These are phyloP conservation scores for Podospora tetraspora DNA, from an alignment of 495 filamentous ascomycete species.

Conservation along the genomic window DNA sequence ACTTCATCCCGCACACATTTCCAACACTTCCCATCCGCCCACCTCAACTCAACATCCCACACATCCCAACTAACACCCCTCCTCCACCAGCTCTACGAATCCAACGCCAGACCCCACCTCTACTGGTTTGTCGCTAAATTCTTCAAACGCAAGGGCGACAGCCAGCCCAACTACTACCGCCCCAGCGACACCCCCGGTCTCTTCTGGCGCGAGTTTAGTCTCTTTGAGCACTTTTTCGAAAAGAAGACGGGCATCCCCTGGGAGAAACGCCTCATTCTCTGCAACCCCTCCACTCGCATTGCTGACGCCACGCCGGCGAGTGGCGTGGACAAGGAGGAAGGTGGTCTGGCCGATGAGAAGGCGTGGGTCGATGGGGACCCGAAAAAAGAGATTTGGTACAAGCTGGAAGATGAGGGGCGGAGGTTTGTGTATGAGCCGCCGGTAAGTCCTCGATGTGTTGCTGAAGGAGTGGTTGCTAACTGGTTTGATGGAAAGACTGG, in stretches of 20 bases:
- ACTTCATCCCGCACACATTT: no score
- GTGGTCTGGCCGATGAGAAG: neutral
- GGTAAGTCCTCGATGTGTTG: slow-evolving; percentile 22
- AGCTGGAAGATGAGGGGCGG: slow-evolving; percentile 7
- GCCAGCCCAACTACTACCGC: slow-evolving; percentile 22
- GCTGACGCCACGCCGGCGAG: neutral
- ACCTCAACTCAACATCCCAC: neutral
- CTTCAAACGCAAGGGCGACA: slow-evolving; percentile 29
- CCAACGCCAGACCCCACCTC: slow-evolving; percentile 37
- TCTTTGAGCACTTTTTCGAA: slow-evolving; percentile 54
- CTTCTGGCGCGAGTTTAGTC: slow-evolving; percentile 34
- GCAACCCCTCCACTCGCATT: neutral
- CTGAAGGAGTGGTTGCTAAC: neutral
- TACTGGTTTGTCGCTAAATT: slow-evolving; percentile 40
- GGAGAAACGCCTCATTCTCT: slow-evolving; percentile 41
- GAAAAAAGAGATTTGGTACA: slow-evolving; percentile 25
- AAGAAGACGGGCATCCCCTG: slow-evolving; percentile 51
- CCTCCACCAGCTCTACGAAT: slow-evolving; percentile 41
- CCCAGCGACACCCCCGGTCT: slow-evolving; percentile 19
- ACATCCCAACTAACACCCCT: neutral
- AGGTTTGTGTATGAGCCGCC: slow-evolving; percentile 35
- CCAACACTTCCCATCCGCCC: neutral
- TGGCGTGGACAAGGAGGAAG: neutral
- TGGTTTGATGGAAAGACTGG: slow-evolving; percentile 21
- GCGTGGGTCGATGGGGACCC: neutral